Evolutionary conservation across 1,139 yeast genomes (phyloP).

Genomic region (Pichia sorboxylosa): DNA sequence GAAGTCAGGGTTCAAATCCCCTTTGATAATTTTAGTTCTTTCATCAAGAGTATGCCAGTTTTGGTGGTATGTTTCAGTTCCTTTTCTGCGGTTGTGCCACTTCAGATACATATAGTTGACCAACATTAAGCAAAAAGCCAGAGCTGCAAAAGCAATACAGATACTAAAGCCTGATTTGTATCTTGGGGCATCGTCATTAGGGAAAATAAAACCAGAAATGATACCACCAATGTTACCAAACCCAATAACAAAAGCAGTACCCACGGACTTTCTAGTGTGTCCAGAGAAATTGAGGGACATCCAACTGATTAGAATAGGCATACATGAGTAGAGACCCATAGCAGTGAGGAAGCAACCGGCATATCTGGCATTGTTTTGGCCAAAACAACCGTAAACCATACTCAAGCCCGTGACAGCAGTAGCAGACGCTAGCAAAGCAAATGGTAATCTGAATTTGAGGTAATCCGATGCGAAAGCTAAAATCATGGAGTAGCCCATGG

Average conservation of each 20-base stretch:
- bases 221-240: constrained; percentile 82
- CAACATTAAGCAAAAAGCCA: constrained; percentile 36
- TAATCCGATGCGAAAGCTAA: constrained; percentile 39
- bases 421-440: constrained; percentile 31
- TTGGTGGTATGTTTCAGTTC: constrained; percentile 26
- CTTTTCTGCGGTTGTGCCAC: constrained; percentile 34
- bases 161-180: constrained; percentile 45
- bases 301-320: constrained; percentile 78
- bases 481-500: constrained; percentile 44
- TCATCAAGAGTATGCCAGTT: constrained; percentile 36
- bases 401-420: constrained; percentile 46
- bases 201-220: constrained; percentile 53
- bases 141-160: constrained; percentile 40
- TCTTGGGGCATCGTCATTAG: constrained; percentile 45
- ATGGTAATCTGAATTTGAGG: constrained; percentile 36
- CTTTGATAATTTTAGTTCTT: constrained; percentile 38
- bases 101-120: constrained; percentile 34
- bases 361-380: constrained; percentile 35
- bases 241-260: constrained; percentile 69
- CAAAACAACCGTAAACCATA: constrained; percentile 31
- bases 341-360: constrained; percentile 66
- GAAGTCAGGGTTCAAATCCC: constrained; percentile 60
- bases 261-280: constrained; percentile 59
- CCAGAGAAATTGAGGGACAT: constrained; percentile 57
- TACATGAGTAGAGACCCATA: constrained; percentile 54